Base-by-base conservation (phyloP, 2,329 filamentous ascomycete species). In the Cladosporium colombiae region DNA sequence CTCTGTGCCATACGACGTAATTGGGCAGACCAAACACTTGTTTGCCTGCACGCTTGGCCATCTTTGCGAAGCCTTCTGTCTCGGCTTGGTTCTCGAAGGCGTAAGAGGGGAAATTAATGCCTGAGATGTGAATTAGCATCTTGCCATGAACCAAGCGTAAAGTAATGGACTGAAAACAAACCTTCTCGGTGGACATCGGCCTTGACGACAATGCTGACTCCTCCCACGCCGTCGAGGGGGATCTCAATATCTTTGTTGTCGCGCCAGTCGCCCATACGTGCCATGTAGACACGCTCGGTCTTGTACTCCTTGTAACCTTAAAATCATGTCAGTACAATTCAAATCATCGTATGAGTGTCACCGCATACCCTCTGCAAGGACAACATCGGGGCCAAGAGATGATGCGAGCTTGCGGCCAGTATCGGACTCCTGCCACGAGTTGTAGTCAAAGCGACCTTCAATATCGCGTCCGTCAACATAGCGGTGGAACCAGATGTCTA, bases 11-110 rank as follows among this genome's bases (percentile, higher is more conserved):
- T 66, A 99, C 94, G 60, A 99, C 89, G 77, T 99, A 99, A 78
- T 99, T 99, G 50, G 94, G 95, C 65, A 99, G 83, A 55, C 95
- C 95, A 71, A 92, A 87, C 29, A 99, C 95, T 74, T 92, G 86
- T 77, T 97, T 98, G 53, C 95, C 95, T 21, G 95, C 95, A 69
- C 93, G 86, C 82, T 96, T 97, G 67, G 95, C 95, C 95, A 99
- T 99, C 79, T 96, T 97, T 44, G 95, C 95, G 75, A 99, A 99
- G 7, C 95, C 95, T 81, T 99, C 95, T 5, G 95, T 99, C 80
- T 99, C 95, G 69, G 95, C 95, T 81, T 99, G 95, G 79, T 99
- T 98, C 78, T 99, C 95, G 77, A 99, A 99, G 3, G 95, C 86
- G 75, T 99, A 99, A 76, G 88, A 89, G 10, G 95, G 95, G 79